Evolutionary conservation across 768 basidiomycete genomes (phyloP).

Genomic region (Leccinum barrowsii): DNA sequence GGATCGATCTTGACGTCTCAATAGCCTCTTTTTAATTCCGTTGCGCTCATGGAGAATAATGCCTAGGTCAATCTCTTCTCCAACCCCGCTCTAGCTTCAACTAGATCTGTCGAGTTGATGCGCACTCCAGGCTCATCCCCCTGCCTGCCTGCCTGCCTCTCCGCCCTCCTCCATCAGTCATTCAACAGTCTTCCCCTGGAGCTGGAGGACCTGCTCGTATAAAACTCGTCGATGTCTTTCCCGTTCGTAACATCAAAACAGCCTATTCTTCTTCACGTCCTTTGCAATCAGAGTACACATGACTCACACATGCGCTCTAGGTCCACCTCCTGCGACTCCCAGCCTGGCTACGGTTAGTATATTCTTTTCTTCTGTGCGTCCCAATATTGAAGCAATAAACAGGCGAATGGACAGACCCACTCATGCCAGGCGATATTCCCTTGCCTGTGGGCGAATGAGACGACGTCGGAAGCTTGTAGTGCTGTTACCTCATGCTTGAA

Average conservation of each 20-base stretch:
- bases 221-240: too few relatives aligned
- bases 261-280: too few relatives aligned
- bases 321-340: not conserved
- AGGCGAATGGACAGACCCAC: not conserved
- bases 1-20: not conserved
- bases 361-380: not conserved
- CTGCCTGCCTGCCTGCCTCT: not conserved
- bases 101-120: not conserved
- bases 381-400: not conserved
- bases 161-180: not conserved
- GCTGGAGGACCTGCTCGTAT: too few relatives aligned
- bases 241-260: too few relatives aligned
- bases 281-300: not conserved
- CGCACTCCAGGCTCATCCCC: not conserved
- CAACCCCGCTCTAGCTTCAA: too few relatives aligned
- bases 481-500: not conserved
- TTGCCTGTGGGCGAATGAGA: not conserved
- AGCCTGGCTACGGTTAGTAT: too few relatives aligned
- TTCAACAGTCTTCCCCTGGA: not conserved
- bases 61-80: not conserved
- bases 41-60: not conserved
- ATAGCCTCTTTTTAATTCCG: not conserved
- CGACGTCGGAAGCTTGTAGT: not conserved
- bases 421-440: not conserved
- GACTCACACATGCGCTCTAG: not conserved